phyloP scores from a whole-genome alignment of 768 basidiomycete species.

The Leucocoprinus sp. region DNA sequence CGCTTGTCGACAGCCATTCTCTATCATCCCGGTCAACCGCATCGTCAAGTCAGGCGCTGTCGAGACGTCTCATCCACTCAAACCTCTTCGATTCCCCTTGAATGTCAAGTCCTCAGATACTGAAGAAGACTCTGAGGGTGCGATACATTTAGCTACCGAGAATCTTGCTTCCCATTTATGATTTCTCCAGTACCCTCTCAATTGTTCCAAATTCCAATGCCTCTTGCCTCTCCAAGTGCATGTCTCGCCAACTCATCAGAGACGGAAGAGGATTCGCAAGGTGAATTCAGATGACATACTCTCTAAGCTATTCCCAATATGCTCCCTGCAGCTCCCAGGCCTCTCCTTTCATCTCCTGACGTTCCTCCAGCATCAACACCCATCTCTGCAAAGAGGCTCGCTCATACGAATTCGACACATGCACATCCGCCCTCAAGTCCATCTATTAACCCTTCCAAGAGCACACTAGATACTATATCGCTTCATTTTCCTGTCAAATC shows the following conservation, averaged over 20 bases:
- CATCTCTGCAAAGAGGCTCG: conserved; percentile 1
- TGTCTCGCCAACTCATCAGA: conserved; percentile 4
- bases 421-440: background rate
- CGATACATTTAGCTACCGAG: background rate
- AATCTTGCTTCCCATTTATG: background rate
- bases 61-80: background rate
- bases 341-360: conserved; percentile 2
- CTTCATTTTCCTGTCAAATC: background rate
- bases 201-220: background rate
- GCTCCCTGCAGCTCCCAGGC: background rate
- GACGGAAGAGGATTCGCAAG: conserved; percentile 11
- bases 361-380: conserved; percentile 2
- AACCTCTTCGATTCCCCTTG: background rate
- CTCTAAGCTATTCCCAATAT: background rate
- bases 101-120: conserved; percentile 15
- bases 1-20: background rate
- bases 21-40: background rate
- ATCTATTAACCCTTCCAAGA: background rate
- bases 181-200: background rate
- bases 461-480: background rate
- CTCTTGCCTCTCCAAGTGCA: background rate
- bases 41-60: background rate
- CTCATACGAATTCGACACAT: background rate
- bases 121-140: conserved; percentile 14
- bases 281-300: background rate